Base-by-base conservation (phyloP, 1,284 basidiomycete species). In the Peniophora sp. region DNA sequence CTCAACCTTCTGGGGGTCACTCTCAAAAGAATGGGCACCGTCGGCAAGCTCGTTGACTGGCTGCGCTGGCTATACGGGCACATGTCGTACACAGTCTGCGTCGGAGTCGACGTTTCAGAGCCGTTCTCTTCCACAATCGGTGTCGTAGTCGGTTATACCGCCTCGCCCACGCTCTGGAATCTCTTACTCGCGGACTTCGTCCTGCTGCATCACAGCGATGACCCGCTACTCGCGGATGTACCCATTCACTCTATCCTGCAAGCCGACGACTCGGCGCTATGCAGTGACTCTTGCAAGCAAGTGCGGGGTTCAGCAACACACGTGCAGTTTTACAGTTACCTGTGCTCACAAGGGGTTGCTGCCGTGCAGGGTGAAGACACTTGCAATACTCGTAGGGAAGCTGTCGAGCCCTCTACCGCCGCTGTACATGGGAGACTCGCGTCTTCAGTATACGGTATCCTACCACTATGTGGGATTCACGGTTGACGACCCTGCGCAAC, bases 131-230 rank as follows among this genome's bases (percentile, higher is more conserved):
- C 64, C 0, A 47, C 57, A 0, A 56, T 60, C 2, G 67, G 65
- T 0, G 54, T 67, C 9, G 63, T 67, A 0, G 63, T 54, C 3
- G 66, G 66, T 0, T 65, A 68, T 48, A 55, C 66, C 0, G 59
- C 63, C 0, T 68, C 66, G 0, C 67, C 66, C 0, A 56, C 58
- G 1, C 55, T 70, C 2, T 70, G 66, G 65, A 63, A 58, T 35
- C 47, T 69, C 0, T 69, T 60, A 56, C 50, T 69, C 8, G 47
- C 63, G 0, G 65, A 67, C 51, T 51, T 61, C 18, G 17, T 24
- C 2, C 37, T 58, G 1, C 44, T 36, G 5, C 11, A 32, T 0
- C 52, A 59, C 37, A n/a, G 18, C 0, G 58, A 57, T 27, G 63
- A 67, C 49, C 37, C 61, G 1, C 0, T 48, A 2, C 52, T 70